These are phyloP conservation scores for Mycena rosella DNA, from an alignment of 768 basidiomycete species.

Conservation along the genomic window DNA sequence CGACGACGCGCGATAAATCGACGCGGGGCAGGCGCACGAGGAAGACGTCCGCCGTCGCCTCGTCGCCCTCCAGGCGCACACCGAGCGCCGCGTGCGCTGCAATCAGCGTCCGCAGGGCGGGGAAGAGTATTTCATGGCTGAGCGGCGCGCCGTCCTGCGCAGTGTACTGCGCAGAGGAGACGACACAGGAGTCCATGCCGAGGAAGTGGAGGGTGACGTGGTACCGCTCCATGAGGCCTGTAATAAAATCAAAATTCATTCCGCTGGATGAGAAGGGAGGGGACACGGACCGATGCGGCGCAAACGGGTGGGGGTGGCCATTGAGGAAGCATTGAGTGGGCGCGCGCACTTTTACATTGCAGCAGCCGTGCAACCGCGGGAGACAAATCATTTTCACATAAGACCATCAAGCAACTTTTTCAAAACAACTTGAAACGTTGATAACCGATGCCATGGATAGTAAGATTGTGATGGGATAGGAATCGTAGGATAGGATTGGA, in stretches of 20 bases:
- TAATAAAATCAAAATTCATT: background rate
- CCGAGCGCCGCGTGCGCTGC: conserved; percentile 23
- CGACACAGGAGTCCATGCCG: conserved; percentile 40
- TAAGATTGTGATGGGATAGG: too few relatives aligned
- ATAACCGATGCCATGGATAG: too few relatives aligned
- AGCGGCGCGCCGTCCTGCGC: conserved; percentile 8
- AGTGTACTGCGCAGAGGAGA: conserved; percentile 39
- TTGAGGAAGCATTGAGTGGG: background rate
- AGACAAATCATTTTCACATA: too few relatives aligned
- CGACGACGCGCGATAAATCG: conserved; percentile 27
- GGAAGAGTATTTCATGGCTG: conserved; percentile 29
- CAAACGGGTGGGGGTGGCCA: background rate
- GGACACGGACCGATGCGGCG: conserved; percentile 1
- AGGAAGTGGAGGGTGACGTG: conserved; percentile 37
- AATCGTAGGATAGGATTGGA: too few relatives aligned
- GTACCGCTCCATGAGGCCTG: conserved; percentile 44
- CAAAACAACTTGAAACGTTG: too few relatives aligned
- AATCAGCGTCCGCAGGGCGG: conserved; percentile 20
- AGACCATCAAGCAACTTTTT: too few relatives aligned
- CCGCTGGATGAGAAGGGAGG: background rate
- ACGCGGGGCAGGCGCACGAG: conserved; percentile 7
- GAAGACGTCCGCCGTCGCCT: conserved; percentile 1
- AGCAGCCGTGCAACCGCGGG: too few relatives aligned
- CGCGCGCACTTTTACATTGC: too few relatives aligned
- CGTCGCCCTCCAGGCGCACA: conserved; percentile 14